Percentiles rank a stretch among this genome's conserved stretches.
Conservation (phyloP, 2,329 filamentous ascomycete species). For the Alternaria tenuissima region DNA sequence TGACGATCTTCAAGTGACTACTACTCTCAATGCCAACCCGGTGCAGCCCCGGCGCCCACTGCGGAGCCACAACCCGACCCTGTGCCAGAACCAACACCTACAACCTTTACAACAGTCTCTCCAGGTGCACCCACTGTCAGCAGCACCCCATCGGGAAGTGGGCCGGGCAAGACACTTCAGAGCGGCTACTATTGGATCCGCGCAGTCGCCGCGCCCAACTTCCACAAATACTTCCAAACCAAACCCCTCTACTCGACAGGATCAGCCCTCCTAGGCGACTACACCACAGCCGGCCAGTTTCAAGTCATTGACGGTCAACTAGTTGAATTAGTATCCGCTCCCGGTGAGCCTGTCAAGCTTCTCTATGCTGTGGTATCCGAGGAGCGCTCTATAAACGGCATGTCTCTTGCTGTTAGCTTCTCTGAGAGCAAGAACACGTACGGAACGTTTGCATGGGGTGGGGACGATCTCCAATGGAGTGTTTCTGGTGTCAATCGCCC, state of each 20-base stretch:
- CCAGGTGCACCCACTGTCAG: conserved; percentile 31
- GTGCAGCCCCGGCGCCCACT: conserved; percentile 30
- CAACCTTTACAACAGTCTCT: conserved; percentile 16
- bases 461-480: conserved; percentile 66
- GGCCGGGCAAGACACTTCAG: conserved; percentile 58
- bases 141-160: conserved; percentile 37
- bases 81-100: conserved; percentile 21
- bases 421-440: conserved; percentile 61
- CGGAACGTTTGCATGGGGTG: conserved; percentile 65
- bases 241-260: conserved; percentile 53
- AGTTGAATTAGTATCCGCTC: conserved; percentile 60
- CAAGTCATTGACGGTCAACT: conserved; percentile 65
- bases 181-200: conserved; percentile 66
- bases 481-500: conserved; percentile 59
- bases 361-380: conserved; percentile 45
- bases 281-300: conserved; percentile 66
- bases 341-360: conserved; percentile 56
- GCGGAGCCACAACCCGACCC: conserved; percentile 13
- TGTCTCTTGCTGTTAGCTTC: conserved; percentile 62
- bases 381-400: conserved; percentile 40
- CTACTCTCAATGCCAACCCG: conserved; percentile 55
- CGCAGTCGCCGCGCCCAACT: conserved; percentile 65
- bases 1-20: conserved; percentile 38
- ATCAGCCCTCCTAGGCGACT: conserved; percentile 60
- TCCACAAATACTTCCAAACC: conserved; percentile 54